Base-by-base conservation (phyloP, 2,329 filamentous ascomycete genomes). In the Mollisia scopiformis region DNA sequence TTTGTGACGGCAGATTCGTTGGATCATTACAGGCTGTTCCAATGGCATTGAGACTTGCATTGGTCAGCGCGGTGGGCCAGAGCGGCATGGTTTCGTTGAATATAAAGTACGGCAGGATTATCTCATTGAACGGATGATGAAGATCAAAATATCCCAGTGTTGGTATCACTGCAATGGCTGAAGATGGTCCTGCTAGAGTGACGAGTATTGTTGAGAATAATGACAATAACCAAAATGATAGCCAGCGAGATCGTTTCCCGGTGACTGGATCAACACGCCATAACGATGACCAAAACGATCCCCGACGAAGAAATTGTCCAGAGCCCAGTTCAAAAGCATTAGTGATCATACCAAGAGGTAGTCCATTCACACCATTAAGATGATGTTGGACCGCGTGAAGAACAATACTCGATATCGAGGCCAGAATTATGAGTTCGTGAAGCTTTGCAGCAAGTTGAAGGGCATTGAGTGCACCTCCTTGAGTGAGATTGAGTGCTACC, bases 321-420 rank as follows among this genome's bases (percentile, higher is more conserved):
- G 54, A 56, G 6, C 54, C 27, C 7, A 56, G 37, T 35, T 56
- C 54, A 16, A 56, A 50, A 8, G 54, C 54, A 23, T 56, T 56
- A 11, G 54, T 30, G 27, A 56, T 47, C 54, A 56, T 56, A 23
- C 54, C 54, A 28, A 56, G 39, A 47, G 54, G 54, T 2, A 56
- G 39, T 2, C 54, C 54, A 4, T 6, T 25, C 21, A 16, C 27
- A 16, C 54, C 37, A n/a, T 23, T 35, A 2, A 56, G 41, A 14
- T 35, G 37, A 16, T 25, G 25, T 35, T 56, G 37, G 23, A 56
- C 23, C 7, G 54, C 54, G 19, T 56, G 54, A 19, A 56, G 54
- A 16, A 56, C 54, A 33, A 56, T 19, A 8, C 23, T 46, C 16
- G 54, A 56, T 30, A 56, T 30, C 16, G 54, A 56, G 1, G 37